phyloP scores from a whole-genome alignment of 2,329 filamentous ascomycete species.

The Cladophialophora yegresii region DNA sequence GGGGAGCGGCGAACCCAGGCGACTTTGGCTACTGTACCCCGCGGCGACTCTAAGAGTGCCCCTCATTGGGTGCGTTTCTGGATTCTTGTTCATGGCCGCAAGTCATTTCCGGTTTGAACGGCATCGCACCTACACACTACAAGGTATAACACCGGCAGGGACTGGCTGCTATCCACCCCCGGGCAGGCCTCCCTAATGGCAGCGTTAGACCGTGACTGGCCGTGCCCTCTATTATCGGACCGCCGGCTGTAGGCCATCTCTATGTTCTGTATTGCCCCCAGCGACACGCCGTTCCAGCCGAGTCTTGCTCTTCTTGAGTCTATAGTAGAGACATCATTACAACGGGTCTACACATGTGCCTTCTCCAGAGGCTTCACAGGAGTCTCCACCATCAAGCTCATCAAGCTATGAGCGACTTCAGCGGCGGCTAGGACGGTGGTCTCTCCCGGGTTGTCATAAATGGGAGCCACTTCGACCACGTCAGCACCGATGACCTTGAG shows the following conservation, averaged over 20 bases:
- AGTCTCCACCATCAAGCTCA: constrained; percentile 37
- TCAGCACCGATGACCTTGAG: constrained; percentile 57
- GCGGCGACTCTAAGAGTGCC: no score
- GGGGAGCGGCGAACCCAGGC: no score
- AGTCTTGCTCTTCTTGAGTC: neutral
- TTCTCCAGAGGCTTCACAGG: constrained; percentile 31
- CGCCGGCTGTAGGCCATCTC: no score
- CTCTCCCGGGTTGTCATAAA: constrained; percentile 58
- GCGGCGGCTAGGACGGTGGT: constrained; percentile 58
- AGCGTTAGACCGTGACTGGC: no score
- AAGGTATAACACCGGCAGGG: no score
- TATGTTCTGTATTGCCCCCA: neutral
- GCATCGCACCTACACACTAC: no score
- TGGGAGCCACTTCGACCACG: constrained; percentile 59
- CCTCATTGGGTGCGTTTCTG: no score
- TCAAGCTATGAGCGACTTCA: constrained; percentile 55
- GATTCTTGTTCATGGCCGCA: no score
- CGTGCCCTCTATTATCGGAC: no score
- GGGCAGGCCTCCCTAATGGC: no score
- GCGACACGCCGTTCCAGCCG: neutral
- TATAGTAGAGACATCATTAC: neutral
- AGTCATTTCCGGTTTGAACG: no score
- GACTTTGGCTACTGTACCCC: neutral
- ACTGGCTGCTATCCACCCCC: no score
- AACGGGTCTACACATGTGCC: neutral